Evolutionary conservation across 108 stramenopile genomes (phyloP).

Genomic region (Asterionellopsis glacialis): DNA sequence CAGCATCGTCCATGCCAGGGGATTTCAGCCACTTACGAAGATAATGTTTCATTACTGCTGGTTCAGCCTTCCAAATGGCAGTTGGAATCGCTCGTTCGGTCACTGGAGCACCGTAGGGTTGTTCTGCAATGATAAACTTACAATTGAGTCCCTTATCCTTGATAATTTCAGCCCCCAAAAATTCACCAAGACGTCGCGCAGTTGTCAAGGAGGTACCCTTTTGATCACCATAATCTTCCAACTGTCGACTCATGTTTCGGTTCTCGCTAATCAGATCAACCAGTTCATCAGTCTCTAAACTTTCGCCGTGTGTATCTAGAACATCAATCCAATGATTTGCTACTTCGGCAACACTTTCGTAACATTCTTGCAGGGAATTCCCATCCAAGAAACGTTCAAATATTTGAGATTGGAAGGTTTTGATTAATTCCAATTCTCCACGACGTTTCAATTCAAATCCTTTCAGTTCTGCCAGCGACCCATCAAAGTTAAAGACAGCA

Average conservation of each 20-base stretch:
- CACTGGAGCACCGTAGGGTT: constrained; percentile 94
- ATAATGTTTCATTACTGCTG: constrained; percentile 82
- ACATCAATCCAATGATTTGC: constrained; percentile 99
- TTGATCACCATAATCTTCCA: constrained; percentile 96
- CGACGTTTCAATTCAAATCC: constrained; percentile 99
- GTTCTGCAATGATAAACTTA: constrained; percentile 94
- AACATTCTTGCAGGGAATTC: constrained; percentile 83
- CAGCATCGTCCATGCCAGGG: constrained; percentile 79
- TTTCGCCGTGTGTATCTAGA: constrained; percentile 89
- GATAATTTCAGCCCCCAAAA: constrained; percentile 96
- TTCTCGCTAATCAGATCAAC: constrained; percentile 97
- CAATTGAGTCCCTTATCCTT: constrained; percentile 98
- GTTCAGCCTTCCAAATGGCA: constrained; percentile 93
- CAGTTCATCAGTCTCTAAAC: constrained; percentile 92
- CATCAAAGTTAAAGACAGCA: constrained; percentile 99
- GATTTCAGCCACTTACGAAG: constrained; percentile 92
- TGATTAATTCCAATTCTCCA: constrained; percentile 98
- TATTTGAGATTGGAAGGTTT: constrained; percentile 97
- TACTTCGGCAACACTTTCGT: constrained; percentile 91
- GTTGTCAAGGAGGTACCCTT: constrained; percentile 98
- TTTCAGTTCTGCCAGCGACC: constrained; percentile 97
- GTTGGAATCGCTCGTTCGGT: constrained; percentile 96
- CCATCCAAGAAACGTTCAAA: constrained; percentile 96
- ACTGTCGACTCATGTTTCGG: constrained; percentile 93
- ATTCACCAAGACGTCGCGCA: constrained; percentile 94